Conservation (phyloP, 2,329 filamentous ascomycete species). For the Aspergillus pseudotamarii region DNA sequence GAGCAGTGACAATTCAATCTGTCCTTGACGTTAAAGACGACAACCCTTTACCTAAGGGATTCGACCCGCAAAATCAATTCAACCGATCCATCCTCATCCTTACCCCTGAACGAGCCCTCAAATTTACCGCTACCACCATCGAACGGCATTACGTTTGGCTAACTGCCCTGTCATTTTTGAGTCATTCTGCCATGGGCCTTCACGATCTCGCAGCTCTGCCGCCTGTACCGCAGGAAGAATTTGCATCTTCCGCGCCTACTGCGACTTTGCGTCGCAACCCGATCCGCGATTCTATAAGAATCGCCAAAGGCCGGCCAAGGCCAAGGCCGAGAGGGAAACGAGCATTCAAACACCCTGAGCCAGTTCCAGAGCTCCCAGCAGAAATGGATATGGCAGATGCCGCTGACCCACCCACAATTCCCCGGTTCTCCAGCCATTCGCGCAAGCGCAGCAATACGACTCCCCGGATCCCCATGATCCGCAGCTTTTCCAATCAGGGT, state of each 20-base stretch:
- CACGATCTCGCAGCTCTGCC: slow-evolving; percentile 69
- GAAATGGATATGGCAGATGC: slow-evolving; percentile 41
- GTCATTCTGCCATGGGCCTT: slow-evolving; percentile 80
- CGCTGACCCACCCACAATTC: slow-evolving; percentile 55
- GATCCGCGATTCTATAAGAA: slow-evolving; percentile 85
- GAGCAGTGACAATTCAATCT: slow-evolving; percentile 85
- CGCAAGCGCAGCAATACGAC: slow-evolving; percentile 90
- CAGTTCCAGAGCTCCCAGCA: slow-evolving; percentile 38
- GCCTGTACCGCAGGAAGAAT: slow-evolving; percentile 52
- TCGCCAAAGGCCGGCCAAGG: slow-evolving; percentile 74
- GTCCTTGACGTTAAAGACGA: slow-evolving; percentile 97
- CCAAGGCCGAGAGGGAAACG: slow-evolving; percentile 44
- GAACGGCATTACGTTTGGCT: slow-evolving; percentile 96
- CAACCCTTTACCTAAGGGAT: slow-evolving; percentile 77
- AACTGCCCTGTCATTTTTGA: slow-evolving; percentile 90
- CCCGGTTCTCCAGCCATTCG: slow-evolving; percentile 64
- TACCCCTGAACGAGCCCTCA: slow-evolving; percentile 88
- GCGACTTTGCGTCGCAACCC: slow-evolving; percentile 56
- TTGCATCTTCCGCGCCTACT: slow-evolving; percentile 46
- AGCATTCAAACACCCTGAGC: slow-evolving; percentile 37
- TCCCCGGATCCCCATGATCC: slow-evolving; percentile 70
- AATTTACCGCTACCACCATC: slow-evolving; percentile 81
- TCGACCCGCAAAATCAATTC: slow-evolving; percentile 62
- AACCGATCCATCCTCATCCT: slow-evolving; percentile 93
- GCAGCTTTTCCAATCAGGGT: slow-evolving; percentile 68